Percentiles rank a stretch among this genome's conserved stretches.
Evolutionary conservation across 2,329 filamentous ascomycete species (phyloP).

Genomic region (Trichoderma atroviride): DNA sequence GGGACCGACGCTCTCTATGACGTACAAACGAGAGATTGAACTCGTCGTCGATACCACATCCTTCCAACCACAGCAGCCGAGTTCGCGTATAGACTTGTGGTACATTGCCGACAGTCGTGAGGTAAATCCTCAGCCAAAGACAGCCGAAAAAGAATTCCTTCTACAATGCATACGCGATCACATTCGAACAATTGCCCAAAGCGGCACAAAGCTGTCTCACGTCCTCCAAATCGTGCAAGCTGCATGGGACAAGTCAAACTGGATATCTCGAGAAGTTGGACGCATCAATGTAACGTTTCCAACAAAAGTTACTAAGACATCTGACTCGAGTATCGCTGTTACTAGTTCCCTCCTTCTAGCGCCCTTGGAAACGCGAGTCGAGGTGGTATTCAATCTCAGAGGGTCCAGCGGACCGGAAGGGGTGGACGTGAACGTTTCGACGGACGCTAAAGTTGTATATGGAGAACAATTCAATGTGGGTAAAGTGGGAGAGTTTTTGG

Average conservation of each 20-base stretch:
- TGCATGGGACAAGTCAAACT: slow-evolving; percentile 67
- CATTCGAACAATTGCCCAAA: slow-evolving; percentile 63
- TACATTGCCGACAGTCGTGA: slow-evolving; percentile 66
- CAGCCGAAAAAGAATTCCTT: slow-evolving; percentile 73
- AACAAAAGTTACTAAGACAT: slow-evolving; percentile 63
- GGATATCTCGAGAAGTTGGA: slow-evolving; percentile 62
- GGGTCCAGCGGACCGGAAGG: slow-evolving; percentile 50
- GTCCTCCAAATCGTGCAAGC: slow-evolving; percentile 62
- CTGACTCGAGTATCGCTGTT: slow-evolving; percentile 67
- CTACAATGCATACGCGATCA: slow-evolving; percentile 71
- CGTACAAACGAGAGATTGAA: slow-evolving; percentile 71
- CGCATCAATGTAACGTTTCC: slow-evolving; percentile 66
- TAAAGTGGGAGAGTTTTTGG: slow-evolving; percentile 74
- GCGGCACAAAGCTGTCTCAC: slow-evolving; percentile 56
- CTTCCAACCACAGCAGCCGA: slow-evolving; percentile 53
- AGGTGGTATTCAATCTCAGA: slow-evolving; percentile 60
- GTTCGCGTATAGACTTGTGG: slow-evolving; percentile 66
- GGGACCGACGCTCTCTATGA: slow-evolving; percentile 69
- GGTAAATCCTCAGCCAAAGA: slow-evolving; percentile 56
- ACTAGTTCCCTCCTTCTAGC: slow-evolving; percentile 63
- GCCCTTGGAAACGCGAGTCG: slow-evolving; percentile 68
- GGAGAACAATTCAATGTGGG: slow-evolving; percentile 75
- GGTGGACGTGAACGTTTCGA: slow-evolving; percentile 57
- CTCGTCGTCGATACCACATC: slow-evolving; percentile 69
- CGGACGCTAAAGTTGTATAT: slow-evolving; percentile 68